Conservation (phyloP, 2,329 filamentous ascomycete species). For the Botryotinia calthae region DNA sequence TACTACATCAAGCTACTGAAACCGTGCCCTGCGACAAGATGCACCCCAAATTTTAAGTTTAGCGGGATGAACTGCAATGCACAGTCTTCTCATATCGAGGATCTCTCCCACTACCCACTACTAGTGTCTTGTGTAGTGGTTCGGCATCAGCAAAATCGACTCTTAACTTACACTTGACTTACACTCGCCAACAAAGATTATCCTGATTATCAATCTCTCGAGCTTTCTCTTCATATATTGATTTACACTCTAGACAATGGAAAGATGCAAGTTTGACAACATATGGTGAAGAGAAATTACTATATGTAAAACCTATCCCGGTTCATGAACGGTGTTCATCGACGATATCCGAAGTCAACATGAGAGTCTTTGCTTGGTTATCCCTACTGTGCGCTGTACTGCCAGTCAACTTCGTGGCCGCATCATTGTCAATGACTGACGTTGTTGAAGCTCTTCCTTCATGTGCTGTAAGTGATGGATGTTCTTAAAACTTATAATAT, state of each 20-base stretch:
- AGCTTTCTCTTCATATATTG: not conserved
- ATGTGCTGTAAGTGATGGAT: slow-evolving; percentile 10
- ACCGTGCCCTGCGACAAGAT: not conserved
- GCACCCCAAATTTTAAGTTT: slow-evolving; percentile 8
- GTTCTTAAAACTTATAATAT: not conserved
- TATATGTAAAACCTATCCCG: slow-evolving; percentile 4
- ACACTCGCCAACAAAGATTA: not conserved
- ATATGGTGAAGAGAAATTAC: not conserved
- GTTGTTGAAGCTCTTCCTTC: not conserved
- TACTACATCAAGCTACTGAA: not conserved
- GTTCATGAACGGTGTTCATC: not conserved
- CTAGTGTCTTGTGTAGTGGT: not conserved
- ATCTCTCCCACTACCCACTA: not conserved
- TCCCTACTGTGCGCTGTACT: not conserved
- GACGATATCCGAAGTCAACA: not conserved
- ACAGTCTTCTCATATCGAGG: not conserved
- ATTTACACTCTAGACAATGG: not conserved
- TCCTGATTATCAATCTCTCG: not conserved
- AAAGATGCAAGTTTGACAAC: not conserved
- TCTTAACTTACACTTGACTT: not conserved
- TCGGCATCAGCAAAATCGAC: not conserved
- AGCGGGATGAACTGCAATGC: not conserved
- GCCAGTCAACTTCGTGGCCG: not conserved
- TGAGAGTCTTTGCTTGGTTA: slow-evolving; percentile 5
- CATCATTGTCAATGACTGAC: not conserved